Evolutionary conservation across 2,329 filamentous ascomycete species (phyloP), one percentile per base, ranked within the genome.

Genomic region (Xylaria arbuscula): DNA sequence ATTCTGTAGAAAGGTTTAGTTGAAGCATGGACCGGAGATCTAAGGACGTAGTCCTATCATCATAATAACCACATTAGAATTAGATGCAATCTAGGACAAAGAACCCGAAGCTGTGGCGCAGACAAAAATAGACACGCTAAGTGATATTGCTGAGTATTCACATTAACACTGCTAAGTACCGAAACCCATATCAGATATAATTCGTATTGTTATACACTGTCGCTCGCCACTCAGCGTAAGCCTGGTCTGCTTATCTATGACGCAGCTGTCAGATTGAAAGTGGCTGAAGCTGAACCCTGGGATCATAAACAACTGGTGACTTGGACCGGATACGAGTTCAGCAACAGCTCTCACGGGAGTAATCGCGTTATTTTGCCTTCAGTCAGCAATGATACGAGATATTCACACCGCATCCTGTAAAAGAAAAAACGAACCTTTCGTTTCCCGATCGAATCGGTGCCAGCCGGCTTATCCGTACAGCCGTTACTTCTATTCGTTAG

Each of bases 271-370:
- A 61, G 58, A 51, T 4, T 54, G 58, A n/a, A 1, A 11, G 24
- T 48, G 34, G 47, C 50, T 63, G 53, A 38, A 19, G 51, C 61
- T 63, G 53, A 40, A 28, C 28, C 28, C 5, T 28, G 34, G 32
- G 17, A 36, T 36, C 57, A 19, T 40, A 38, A 51, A 3, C 11
- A 28, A 32, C n/a, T 1, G 4, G 32, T 45, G 15, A 45, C 2
- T 45, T 22, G 38, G 38, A 22, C 55, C 55, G 55, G 38, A 57
- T 57, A 57, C 38, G 55, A 57, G 22, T 28, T 13, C 1, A 9
- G 3, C 32, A 8, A 7, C 15, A 15, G 38, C 15, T 57, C 24
- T 32, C 45, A 32, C 22, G 22, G 45, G 17, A 36, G 36, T 57
- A 28, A 57, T 34, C 36, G 2, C 19, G 42, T 40, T 8, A 19